Conservation (phyloP, 2,329 filamentous ascomycete genomes). For the Colletotrichum tropicale region DNA sequence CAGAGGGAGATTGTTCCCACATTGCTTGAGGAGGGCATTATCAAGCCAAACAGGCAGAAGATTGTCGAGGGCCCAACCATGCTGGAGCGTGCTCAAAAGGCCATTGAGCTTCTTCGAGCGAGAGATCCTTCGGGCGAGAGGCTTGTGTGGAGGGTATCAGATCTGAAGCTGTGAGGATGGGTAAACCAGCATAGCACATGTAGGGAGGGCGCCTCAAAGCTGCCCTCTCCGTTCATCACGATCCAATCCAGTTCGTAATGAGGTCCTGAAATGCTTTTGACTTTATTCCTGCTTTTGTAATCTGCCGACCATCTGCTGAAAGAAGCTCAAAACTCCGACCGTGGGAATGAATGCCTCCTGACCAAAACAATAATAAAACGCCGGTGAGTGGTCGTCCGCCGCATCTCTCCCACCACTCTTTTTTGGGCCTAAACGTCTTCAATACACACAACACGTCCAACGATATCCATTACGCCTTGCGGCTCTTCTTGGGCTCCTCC, state of each 20-base stretch:
- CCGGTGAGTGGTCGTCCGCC: slow-evolving; percentile 13
- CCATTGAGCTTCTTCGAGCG: slow-evolving; percentile 37
- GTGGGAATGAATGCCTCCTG: slow-evolving; percentile 16
- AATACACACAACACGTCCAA: neutral
- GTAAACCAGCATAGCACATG: accelerated
- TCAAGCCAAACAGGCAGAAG: slow-evolving; percentile 45
- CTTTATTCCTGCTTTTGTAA: slow-evolving; percentile 22
- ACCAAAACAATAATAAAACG: slow-evolving; percentile 16
- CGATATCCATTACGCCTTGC: slow-evolving; percentile 3
- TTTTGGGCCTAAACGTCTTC: neutral
- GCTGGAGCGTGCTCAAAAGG: slow-evolving; percentile 43
- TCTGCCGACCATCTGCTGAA: slow-evolving; percentile 22
- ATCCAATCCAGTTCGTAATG: neutral
- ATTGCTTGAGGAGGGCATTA: slow-evolving; percentile 42
- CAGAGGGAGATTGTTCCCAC: slow-evolving; percentile 59
- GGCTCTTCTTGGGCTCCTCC: slow-evolving; percentile 23
- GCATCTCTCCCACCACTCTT: slow-evolving; percentile 1
- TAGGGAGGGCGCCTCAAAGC: neutral
- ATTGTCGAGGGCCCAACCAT: slow-evolving; percentile 44
- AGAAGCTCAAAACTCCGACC: slow-evolving; percentile 22
- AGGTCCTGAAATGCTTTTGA: slow-evolving; percentile 12
- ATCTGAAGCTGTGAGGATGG: neutral
- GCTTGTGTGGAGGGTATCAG: slow-evolving; percentile 39
- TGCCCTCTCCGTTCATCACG: neutral
- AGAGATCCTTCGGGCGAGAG: slow-evolving; percentile 45